These are phyloP conservation scores for Mycena capillaripes DNA, from an alignment of 768 basidiomycete genomes.

Conservation along the genomic window DNA sequence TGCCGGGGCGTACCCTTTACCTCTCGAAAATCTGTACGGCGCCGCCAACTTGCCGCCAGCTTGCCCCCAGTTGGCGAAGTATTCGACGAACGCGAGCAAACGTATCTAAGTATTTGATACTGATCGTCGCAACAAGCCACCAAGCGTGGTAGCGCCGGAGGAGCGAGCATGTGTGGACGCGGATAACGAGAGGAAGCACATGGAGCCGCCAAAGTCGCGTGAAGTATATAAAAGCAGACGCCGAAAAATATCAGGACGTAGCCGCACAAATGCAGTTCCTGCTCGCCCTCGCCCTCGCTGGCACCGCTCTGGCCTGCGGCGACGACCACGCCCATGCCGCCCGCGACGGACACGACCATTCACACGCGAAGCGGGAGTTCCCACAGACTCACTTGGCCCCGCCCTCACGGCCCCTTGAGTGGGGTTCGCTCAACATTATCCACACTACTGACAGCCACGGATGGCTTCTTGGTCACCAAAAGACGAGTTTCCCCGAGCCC, in stretches of 20 bases:
- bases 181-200: no score
- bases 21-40: no score
- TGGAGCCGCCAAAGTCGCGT: not conserved
- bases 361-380: conserved; percentile 49
- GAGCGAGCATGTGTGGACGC: no score
- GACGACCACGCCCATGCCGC: conserved; percentile 30
- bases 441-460: conserved; percentile 81
- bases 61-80: no score
- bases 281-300: conserved; percentile 59
- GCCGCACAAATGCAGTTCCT: conserved; percentile 15
- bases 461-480: conserved; percentile 89
- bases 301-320: conserved; percentile 36
- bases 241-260: not conserved
- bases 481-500: conserved; percentile 78
- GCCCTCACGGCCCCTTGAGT: conserved; percentile 69
- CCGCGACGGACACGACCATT: conserved; percentile 48
- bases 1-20: no score
- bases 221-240: not conserved
- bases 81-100: no score
- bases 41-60: no score
- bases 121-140: no score
- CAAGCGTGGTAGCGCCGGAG: no score
- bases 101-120: no score
- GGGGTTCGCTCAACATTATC: conserved; percentile 81
- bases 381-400: conserved; percentile 58